Evolutionary conservation across 441 rosid genomes (phyloP), one percentile per base, ranked within the genome.

Genomic region (Populus hybrid): DNA sequence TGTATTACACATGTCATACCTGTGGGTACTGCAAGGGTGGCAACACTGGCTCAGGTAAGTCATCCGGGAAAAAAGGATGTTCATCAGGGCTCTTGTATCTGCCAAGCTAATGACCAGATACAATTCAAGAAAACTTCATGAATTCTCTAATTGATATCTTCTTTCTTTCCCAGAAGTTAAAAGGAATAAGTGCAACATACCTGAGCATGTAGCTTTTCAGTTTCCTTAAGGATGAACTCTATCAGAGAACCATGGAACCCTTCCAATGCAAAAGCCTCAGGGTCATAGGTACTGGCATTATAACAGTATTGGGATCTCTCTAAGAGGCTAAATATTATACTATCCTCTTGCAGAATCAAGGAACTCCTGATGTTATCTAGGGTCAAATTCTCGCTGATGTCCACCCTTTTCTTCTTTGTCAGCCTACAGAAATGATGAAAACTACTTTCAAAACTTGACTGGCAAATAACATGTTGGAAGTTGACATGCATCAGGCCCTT

Each of bases 21-120:
- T 91, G 83, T 53, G 94, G 97, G 75, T 93, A 94, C 63, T 94
- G 94, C 77, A 94, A 59, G 75, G 98, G 97, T 28, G 98, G 97
- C 83, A 94, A 84, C 80, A 87, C n/a, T 19, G 97, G 89, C 83
- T 87, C 89, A 2, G 97, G 97, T 70, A 94, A 72, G 78, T 87
- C 87, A 66, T 88, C 84, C 2, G 91, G 93, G 89, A 90, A 93
- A 89, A 93, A 93, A 3, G 98, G 95, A 83, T 90, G 94, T 80
- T 94, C 97, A 83, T 94, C 98, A 42, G 98, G 98, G 85, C 98
- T 93, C 82, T 89, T 85, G 84, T 90, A 94, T 75, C 97, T 88
- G 72, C 98, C 98, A 69, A 89, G 89, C 99, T 94, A 85, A 82
- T 65, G 23, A 26, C 63, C 35, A 76, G 77, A 71, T 46, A 30